Evolutionary conservation across 768 basidiomycete genomes (phyloP), one percentile per base, ranked within the genome.

Genomic region (Agrocybe chaxingu): DNA sequence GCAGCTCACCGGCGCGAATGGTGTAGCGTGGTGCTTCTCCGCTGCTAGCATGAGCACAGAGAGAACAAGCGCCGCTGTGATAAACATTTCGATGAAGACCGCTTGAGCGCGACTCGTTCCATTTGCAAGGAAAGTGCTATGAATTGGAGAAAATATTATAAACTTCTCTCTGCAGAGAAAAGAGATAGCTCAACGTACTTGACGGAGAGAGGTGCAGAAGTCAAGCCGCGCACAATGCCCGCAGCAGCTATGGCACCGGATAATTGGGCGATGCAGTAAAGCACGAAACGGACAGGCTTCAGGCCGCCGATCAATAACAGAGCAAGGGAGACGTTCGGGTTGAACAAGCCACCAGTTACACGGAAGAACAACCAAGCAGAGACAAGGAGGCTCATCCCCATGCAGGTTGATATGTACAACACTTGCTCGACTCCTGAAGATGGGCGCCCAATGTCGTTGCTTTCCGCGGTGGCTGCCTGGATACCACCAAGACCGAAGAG

Each of bases 41-140:
- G 80, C 81, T 3, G 86, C 85, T 19, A 87, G 63, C 83, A 87
- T 86, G 53, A 87, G 76, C n/a, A 86, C 81, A 5, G 85, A 70
- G 10, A 85, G 64, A 38, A 81, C 77, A 36, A 87, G 70, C 11
- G 73, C 70, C 9, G 78, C 70, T 10, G 84, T 86, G 56, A 80
- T 76, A 64, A 87, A 86, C 77, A 85, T 82, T 62, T 87, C 85
- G 52, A 87, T 84, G 63, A 86, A 87, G 12, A 85, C 75, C 8
- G 72, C 83, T 62, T 87, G 82, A 0, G 80, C 73, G 3, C 63
- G 52, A 64, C 75, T 85, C 51, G 79, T 64, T 3, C 74, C 76
- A 13, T 65, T 59, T 7, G 70, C 68, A 32, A 81, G 69, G 56
- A 64, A 63, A 7, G 80, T 81, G 56, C 83, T 85, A 51, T 9